These are phyloP conservation scores for Suhomyces vadensis DNA, from an alignment of 805 yeast species.

Conservation along the genomic window DNA sequence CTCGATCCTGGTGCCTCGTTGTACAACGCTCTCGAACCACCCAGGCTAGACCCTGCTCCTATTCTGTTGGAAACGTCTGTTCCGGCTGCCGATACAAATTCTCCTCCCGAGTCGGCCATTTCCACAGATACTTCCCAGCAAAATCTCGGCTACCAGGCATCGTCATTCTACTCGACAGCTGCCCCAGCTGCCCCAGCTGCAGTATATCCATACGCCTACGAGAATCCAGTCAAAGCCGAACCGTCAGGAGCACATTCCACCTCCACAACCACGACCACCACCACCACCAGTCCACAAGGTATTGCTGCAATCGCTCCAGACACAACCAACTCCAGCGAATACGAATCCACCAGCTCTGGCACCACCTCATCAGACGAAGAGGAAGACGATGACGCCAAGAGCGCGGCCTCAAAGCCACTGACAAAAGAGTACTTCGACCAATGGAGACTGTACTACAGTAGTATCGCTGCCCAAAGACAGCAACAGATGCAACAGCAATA, in stretches of 20 bases:
- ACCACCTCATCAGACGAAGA: constrained; percentile 9
- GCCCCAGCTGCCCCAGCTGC: not conserved
- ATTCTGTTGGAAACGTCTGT: not conserved
- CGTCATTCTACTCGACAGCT: not conserved
- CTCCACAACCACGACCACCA: constrained; percentile 2
- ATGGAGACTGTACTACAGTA: constrained; percentile 40
- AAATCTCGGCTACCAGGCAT: constrained; percentile 6
- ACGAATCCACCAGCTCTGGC: constrained; percentile 10
- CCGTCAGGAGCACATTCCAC: too few species aligned
- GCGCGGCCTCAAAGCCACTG: constrained; percentile 6
- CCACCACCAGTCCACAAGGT: constrained; percentile 3
- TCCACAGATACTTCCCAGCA: not conserved
- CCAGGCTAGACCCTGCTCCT: not conserved
- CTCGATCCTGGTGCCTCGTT: not conserved
- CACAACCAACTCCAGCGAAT: constrained; percentile 12
- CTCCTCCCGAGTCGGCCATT: constrained; percentile 7
- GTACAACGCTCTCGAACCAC: not conserved
- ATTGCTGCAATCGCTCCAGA: constrained; percentile 9
- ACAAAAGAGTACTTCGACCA: constrained; percentile 30
- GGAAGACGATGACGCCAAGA: constrained; percentile 9
- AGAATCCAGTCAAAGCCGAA: not conserved
- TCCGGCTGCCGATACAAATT: not conserved
- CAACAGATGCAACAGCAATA: constrained; percentile 20
- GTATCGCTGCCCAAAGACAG: constrained; percentile 20
- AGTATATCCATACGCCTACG: not conserved